Conservation (phyloP, 1,284 basidiomycete genomes). For the Schizopora paradoxa region DNA sequence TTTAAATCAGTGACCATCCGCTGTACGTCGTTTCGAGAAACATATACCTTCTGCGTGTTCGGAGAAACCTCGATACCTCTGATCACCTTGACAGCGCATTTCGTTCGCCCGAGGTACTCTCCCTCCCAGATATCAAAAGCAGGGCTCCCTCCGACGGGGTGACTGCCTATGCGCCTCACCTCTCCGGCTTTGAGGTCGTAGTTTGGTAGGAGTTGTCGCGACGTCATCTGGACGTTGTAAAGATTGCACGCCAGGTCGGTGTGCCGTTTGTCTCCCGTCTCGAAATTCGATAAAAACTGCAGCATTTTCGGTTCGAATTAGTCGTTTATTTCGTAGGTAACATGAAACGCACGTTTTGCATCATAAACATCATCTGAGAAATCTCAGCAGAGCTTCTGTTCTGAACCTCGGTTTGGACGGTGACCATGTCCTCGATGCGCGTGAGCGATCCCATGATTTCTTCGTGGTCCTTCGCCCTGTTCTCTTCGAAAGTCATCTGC, state of each 20-base stretch:
- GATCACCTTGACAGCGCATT: conserved; percentile 51
- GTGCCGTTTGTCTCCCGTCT: conserved; percentile 32
- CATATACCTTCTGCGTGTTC: conserved; percentile 35
- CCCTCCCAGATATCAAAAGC: conserved; percentile 50
- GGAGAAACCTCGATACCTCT: conserved; percentile 44
- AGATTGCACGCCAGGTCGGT: conserved; percentile 42
- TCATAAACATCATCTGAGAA: conserved; percentile 38
- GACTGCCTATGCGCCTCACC: conserved; percentile 40
- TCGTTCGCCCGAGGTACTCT: conserved; percentile 45
- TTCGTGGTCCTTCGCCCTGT: conserved; percentile 34
- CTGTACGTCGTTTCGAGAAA: background rate
- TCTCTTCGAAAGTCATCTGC: conserved; percentile 38
- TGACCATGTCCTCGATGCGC: conserved; percentile 31
- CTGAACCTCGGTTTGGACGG: conserved; percentile 36
- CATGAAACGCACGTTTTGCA: conserved; percentile 37
- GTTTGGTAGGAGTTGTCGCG: conserved; percentile 41
- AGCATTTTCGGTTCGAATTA: background rate
- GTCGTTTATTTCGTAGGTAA: background rate
- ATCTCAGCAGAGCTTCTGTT: too few species aligned
- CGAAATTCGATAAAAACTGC: conserved; percentile 33
- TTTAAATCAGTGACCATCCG: background rate
- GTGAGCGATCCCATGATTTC: conserved; percentile 39
- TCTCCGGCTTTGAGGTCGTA: conserved; percentile 46
- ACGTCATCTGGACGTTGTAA: conserved; percentile 40
- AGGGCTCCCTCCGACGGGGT: conserved; percentile 44